phyloP scores from a whole-genome alignment of 2,329 filamentous ascomycete genomes.

The Pestalotiopsis sp. region DNA sequence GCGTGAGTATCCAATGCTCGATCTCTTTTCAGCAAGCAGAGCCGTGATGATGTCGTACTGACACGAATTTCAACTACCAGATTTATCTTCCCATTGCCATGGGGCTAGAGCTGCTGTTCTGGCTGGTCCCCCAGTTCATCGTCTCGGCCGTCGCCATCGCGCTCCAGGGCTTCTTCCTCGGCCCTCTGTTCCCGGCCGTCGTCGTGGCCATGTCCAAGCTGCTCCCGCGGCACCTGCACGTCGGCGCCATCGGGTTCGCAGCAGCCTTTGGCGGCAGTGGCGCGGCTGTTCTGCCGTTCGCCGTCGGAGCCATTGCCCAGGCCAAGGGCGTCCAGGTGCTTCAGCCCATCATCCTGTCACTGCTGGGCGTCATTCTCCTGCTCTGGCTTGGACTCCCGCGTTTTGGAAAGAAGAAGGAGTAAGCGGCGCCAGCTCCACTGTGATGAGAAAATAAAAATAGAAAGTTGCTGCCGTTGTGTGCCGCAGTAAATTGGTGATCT shows the following conservation, averaged over 20 bases:
- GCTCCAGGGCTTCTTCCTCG: conserved; percentile 78
- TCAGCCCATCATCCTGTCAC: conserved; percentile 57
- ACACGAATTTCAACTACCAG: conserved; percentile 17
- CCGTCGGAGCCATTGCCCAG: conserved; percentile 67
- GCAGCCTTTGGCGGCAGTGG: conserved; percentile 76
- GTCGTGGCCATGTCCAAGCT: conserved; percentile 71
- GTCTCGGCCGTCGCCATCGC: conserved; percentile 73
- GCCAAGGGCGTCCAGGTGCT: conserved; percentile 56
- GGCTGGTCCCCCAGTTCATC: conserved; percentile 79
- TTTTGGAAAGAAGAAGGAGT: conserved; percentile 43
- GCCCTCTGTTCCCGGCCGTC: conserved; percentile 75
- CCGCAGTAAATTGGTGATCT: not conserved
- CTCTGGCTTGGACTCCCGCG: conserved; percentile 51
- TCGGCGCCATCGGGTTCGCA: conserved; percentile 76
- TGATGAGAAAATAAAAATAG: not conserved
- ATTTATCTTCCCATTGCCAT: conserved; percentile 68
- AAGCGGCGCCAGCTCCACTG: not conserved
- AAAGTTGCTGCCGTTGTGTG: not conserved
- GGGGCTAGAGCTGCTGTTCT: conserved; percentile 73
- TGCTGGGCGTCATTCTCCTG: conserved; percentile 45
- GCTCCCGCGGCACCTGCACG: conserved; percentile 74
- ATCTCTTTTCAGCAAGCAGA: not conserved
- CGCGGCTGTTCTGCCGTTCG: conserved; percentile 68
- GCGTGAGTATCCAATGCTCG: conserved; percentile 29
- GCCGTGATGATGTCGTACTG: not conserved